A percentile compares a stretch with the other conserved stretches of the same genome.
phyloP scores from a whole-genome alignment of 208 protist species.

The Zelonia costaricensis region DNA sequence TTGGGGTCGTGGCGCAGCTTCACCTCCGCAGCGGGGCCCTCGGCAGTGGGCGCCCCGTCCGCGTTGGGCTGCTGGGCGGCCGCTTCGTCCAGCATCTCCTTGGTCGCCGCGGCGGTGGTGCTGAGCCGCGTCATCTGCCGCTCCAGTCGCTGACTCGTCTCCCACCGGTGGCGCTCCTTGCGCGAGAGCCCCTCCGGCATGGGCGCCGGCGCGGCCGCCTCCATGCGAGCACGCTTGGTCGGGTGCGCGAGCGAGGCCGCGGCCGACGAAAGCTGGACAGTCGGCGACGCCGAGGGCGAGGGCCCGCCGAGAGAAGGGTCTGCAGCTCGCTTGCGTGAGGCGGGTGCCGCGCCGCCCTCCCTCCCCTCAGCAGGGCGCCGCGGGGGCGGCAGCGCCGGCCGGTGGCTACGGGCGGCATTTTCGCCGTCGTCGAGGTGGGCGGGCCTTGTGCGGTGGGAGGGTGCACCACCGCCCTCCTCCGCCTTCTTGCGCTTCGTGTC shows the following conservation, averaged over 20 bases:
- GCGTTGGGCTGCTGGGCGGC: constrained; percentile 6
- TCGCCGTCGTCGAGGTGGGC: neutral
- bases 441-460: neutral
- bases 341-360: too few species aligned
- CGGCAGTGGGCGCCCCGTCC: neutral
- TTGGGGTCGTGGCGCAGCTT: constrained; percentile 78
- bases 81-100: constrained; percentile 19
- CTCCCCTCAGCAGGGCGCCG: too few species aligned
- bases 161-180: constrained; percentile 59
- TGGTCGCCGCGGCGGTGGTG: constrained; percentile 5
- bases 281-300: neutral
- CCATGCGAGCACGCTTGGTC: constrained; percentile 11
- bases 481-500: constrained; percentile 65
- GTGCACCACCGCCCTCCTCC: neutral
- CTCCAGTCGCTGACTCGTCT: constrained; percentile 61
- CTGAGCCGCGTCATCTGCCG: constrained; percentile 53
- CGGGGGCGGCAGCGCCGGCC: too few species aligned
- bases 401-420: too few species aligned
- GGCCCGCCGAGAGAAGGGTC: neutral
- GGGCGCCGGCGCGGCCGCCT: constrained; percentile 7
- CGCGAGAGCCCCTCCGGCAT: constrained; percentile 44
- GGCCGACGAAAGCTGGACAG: neutral
- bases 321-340: constrained; percentile 4
- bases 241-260: neutral
- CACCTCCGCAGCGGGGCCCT: neutral